Conservation (phyloP, 2,329 filamentous ascomycete genomes). For the Pseudogymnoascus sp. region DNA sequence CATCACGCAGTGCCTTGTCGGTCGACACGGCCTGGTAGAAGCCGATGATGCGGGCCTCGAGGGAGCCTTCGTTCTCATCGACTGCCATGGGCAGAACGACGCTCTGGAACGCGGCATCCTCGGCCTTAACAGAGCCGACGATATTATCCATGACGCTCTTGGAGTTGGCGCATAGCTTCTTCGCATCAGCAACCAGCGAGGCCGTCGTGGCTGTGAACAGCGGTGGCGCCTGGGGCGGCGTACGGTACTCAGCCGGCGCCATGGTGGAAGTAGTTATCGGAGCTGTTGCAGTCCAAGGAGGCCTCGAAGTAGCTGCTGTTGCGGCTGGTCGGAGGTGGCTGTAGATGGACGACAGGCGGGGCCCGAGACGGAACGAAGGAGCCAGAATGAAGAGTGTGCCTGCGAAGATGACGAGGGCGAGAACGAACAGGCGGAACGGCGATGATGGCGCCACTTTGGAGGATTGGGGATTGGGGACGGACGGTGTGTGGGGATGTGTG, state of each 20-base stretch:
- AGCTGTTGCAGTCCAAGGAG: conserved; percentile 10
- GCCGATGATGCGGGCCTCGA: conserved; percentile 57
- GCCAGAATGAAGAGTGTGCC: conserved; percentile 56
- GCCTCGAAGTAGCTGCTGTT: neutral
- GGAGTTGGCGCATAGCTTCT: conserved; percentile 57
- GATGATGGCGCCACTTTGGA: conserved; percentile 14
- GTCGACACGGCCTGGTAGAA: conserved; percentile 76
- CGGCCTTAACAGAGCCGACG: conserved; percentile 47
- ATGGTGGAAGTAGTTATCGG: conserved; percentile 46
- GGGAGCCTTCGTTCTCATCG: conserved; percentile 57
- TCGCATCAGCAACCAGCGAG: conserved; percentile 57
- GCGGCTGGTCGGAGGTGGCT: conserved; percentile 40
- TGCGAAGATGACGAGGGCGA: conserved; percentile 48
- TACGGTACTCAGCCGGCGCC: conserved; percentile 58
- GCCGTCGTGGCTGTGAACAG: conserved; percentile 67
- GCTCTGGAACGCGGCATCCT: conserved; percentile 43
- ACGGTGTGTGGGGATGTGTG: conserved; percentile 1
- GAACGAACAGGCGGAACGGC: conserved; percentile 34
- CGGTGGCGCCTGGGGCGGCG: conserved; percentile 68
- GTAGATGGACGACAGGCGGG: conserved; percentile 49
- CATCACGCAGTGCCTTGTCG: conserved; percentile 59
- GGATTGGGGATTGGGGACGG: conserved; percentile 10
- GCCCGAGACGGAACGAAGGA: conserved; percentile 38
- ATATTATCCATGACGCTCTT: conserved; percentile 54
- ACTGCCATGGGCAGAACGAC: conserved; percentile 57